Base-by-base conservation (phyloP, 2,329 filamentous ascomycete species). In the Exophiala alcalophila region DNA sequence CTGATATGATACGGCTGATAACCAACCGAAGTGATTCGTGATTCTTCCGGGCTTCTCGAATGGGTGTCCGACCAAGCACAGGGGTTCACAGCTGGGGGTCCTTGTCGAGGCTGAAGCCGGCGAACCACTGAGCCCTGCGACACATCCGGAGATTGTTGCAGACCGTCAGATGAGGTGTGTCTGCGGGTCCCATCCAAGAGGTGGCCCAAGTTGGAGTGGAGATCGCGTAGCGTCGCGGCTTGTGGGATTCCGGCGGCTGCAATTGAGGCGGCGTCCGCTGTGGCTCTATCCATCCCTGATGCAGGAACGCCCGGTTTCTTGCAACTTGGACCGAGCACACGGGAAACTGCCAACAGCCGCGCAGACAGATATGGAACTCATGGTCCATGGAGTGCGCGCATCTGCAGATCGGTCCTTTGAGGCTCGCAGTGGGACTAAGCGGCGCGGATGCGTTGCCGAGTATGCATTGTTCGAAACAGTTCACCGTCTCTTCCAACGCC, bases 181-280 rank as follows among this genome's bases (percentile, higher is more conserved):
- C 40, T 41, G 12, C 12, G 35, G 27, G 26, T 34, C 31, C 33
- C 41, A 40, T 24, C 30, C 36, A 28, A 30, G 25, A 36, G 41
- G 45, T 44, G 48, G 40, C n/a, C n/a, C n/a, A n/a, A n/a, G 38
- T 32, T 25, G 12, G 33, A 44, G 31, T 27, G 31, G 45, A 30
- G 42, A 35, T 8, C 12, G 15, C 11, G 24, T 46, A 39, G 49
- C 38, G 39, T 36, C 18, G 16, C 49, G 49, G 49, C 30, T 48
- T 46, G 49, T 49, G 49, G 49, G 41, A 51, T 49, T 21, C 49
- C 49, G 49, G 18, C 49, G 44, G 49, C 21, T 33, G 33, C 24
- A 35, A 48, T 29, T 34, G 44, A 42, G 21, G 38, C 37, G 44
- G 44, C 38, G 44, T 26, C 49, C 44, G 33, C 30, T 35, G 44